Evolutionary conservation across 2,329 filamentous ascomycete species (phyloP).

Genomic region (Iodosphaeria phyllophila): DNA sequence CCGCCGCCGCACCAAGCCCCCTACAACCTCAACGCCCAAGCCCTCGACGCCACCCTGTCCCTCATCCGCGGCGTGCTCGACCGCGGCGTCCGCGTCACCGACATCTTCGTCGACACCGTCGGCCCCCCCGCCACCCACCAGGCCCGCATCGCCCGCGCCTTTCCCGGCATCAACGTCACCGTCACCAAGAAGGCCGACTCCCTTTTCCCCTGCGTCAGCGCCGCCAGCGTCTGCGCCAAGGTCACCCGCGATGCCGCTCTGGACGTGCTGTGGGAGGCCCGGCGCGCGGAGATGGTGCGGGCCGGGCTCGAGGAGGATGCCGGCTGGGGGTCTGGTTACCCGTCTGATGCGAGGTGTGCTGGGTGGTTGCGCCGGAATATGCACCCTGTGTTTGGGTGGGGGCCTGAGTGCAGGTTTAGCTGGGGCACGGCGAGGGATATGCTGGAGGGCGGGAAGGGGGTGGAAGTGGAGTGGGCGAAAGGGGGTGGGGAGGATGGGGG

Average conservation of each 20-base stretch:
- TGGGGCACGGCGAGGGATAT: constrained; percentile 93
- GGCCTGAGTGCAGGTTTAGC: constrained; percentile 78
- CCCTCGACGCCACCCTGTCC: constrained; percentile 75
- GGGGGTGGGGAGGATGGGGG: constrained; percentile 53
- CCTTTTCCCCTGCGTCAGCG: constrained; percentile 80
- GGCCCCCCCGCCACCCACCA: constrained; percentile 72
- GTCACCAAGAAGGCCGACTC: constrained; percentile 87
- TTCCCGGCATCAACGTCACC: constrained; percentile 57
- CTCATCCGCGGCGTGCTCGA: constrained; percentile 64
- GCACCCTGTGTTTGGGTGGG: constrained; percentile 92
- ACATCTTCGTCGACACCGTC: constrained; percentile 93
- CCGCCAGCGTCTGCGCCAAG: constrained; percentile 87
- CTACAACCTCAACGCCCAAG: constrained; percentile 93
- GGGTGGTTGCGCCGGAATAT: constrained; percentile 72
- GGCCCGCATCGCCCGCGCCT: constrained; percentile 63
- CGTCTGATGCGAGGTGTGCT: constrained; percentile 65
- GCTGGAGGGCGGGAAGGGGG: constrained; percentile 56
- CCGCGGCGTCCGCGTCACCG: constrained; percentile 61
- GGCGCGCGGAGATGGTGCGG: constrained; percentile 17
- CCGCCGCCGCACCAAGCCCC: constrained; percentile 33
- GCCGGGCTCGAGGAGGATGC: constrained; percentile 21
- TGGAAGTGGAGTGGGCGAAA: constrained; percentile 69
- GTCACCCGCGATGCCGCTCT: constrained; percentile 84
- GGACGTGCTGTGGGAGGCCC: constrained; percentile 52
- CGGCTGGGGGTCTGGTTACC: constrained; percentile 84